Base-by-base conservation (phyloP, 2,329 filamentous ascomycete genomes). In the Colletotrichum kahawae region DNA sequence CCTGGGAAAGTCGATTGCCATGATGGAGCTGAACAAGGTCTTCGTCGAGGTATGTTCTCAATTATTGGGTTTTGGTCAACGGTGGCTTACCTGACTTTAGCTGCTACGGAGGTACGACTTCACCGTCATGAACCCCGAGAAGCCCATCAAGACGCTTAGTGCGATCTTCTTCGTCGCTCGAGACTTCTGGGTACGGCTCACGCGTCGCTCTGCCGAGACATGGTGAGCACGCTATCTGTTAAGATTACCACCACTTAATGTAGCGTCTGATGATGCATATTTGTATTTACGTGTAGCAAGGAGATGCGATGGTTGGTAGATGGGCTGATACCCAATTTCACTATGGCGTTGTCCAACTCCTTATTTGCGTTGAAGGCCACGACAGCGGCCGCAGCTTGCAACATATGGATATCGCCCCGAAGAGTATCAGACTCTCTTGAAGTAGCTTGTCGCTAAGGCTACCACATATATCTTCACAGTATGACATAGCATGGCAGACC, bases 11-110 rank as follows among this genome's bases (percentile, higher is more conserved):
- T 80, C 83, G 1, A 86, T 90, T 70, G 87, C 87, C 1, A 78
- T 86, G 67, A 87, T 89, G 82, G 87, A 89, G 79, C 77, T 89
- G 62, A 84, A 87, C 76, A 90, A 90, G 76, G 81, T 84, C 5
- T 79, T 88, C 62, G 84, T 87, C 18, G 86, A 88, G 85, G 87
- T 89, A 80, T 63, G 82, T 72, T 33, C 6, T 3, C 51, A 1
- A 13, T 3, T 4, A 7, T 6, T 33, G n/a, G 48, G 7, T 27
- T 13, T 1, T 4, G 4, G 7, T 21, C 8, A 4, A 14, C 14
- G 21, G 43, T 0, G 12, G 7, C 60, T 51, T 3, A 63, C 7
- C 1, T 34, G 13, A n/a, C 12, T 64, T 3, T 18, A 84, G 82
- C 76, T 84, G 29, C 74, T 83, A 65, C 80, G 81, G 67, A 78